Evolutionary conservation across 306 rosid species (phyloP).

Genomic region (Malus sieversii): DNA sequence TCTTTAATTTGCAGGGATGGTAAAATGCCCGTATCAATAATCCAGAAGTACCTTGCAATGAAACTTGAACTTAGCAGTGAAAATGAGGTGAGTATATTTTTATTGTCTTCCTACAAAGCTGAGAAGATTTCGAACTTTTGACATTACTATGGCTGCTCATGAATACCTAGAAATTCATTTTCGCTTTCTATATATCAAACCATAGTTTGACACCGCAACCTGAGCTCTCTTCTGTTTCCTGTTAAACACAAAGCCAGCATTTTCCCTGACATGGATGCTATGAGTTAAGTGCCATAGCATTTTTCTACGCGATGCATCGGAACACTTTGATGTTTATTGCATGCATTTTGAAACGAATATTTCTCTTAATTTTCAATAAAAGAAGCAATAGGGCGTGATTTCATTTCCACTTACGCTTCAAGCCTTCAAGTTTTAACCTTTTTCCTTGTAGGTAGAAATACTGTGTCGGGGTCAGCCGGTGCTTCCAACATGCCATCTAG

Average conservation of each 20-base stretch:
- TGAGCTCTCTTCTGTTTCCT: neutral
- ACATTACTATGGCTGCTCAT: neutral
- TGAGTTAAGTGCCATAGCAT: neutral
- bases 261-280: neutral
- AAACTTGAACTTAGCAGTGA: conserved; percentile 81
- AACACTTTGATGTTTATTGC: neutral
- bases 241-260: neutral
- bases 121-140: neutral
- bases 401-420: neutral
- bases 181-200: neutral
- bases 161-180: neutral
- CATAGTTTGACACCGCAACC: neutral
- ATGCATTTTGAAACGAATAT: neutral
- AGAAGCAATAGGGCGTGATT: neutral
- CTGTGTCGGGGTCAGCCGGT: conserved; percentile 79
- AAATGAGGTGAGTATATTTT: conserved; percentile 57
- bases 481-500: conserved; percentile 58
- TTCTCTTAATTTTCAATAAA: neutral
- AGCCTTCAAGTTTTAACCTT: neutral
- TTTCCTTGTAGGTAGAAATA: conserved; percentile 65
- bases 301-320: neutral
- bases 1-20: conserved; percentile 58
- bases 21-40: conserved; percentile 68
- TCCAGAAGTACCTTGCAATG: conserved; percentile 83
- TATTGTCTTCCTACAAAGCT: conserved; percentile 12